Evolutionary conservation across 2,329 filamentous ascomycete genomes (phyloP).

Genomic region (Aspergillus jensenii): DNA sequence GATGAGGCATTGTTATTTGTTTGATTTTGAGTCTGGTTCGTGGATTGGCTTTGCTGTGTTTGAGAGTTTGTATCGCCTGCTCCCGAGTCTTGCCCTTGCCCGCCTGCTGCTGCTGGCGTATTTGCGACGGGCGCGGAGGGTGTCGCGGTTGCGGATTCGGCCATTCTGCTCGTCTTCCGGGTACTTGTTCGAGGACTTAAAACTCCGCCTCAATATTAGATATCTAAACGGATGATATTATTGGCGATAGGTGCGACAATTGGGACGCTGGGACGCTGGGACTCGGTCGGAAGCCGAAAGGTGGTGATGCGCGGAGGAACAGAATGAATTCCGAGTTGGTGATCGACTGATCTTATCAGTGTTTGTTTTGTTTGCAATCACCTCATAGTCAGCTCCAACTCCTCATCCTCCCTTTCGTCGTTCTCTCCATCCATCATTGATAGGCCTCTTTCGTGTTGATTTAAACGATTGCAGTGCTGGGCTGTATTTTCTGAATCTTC

Average conservation of each 20-base stretch:
- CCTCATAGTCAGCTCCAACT: slow-evolving; percentile 9
- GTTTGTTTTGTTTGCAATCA: slow-evolving; percentile 40
- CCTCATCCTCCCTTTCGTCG: neutral
- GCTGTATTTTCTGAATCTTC: neutral
- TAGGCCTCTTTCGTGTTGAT: neutral
- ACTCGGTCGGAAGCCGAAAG: neutral
- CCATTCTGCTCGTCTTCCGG: slow-evolving; percentile 28
- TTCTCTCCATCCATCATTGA: too few relatives aligned
- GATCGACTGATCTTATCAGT: slow-evolving; percentile 23
- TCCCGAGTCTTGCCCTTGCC: neutral
- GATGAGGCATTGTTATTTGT: neutral
- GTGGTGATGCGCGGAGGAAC: neutral
- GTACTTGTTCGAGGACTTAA: neutral
- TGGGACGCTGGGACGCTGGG: neutral
- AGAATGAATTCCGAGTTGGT: slow-evolving; percentile 10
- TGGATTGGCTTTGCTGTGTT: neutral
- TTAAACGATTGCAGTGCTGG: neutral
- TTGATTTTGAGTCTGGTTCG: neutral
- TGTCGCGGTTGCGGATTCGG: slow-evolving; percentile 38
- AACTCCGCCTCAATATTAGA: neutral
- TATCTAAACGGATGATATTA: neutral
- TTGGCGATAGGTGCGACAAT: neutral
- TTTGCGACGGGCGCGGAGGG: slow-evolving; percentile 16
- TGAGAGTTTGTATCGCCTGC: neutral
- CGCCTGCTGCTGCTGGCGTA: neutral